These are phyloP conservation scores for Lupinus albus DNA, from an alignment of 306 rosid species.

Conservation along the genomic window DNA sequence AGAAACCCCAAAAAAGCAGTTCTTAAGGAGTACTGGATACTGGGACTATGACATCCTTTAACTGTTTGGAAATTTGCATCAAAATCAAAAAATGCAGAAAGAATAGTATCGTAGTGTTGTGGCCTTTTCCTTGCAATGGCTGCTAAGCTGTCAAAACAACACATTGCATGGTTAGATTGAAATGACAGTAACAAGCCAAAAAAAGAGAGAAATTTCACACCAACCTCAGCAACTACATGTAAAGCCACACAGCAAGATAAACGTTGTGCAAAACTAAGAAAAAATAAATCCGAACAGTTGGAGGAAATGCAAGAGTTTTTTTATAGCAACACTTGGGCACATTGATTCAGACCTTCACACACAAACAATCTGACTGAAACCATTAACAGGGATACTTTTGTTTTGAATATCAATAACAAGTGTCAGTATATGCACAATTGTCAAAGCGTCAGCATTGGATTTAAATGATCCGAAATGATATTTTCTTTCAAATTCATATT, in stretches of 20 bases:
- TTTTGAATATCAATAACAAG: conserved; percentile 5
- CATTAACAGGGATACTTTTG: background rate
- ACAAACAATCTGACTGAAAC: conserved; percentile 28
- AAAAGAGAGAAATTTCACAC: conserved; percentile 2
- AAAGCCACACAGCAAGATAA: conserved; percentile 30
- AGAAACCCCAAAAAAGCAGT: conserved; percentile 93
- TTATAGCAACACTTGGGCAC: conserved; percentile 11
- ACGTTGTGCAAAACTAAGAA: conserved; percentile 18
- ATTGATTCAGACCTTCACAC: conserved; percentile 18
- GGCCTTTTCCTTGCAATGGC: conserved; percentile 87
- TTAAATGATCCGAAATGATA: background rate
- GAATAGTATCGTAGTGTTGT: conserved; percentile 66
- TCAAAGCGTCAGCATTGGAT: background rate
- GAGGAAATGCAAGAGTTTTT: background rate
- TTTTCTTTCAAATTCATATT: conserved; percentile 29
- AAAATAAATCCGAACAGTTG: conserved; percentile 16
- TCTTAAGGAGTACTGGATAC: conserved; percentile 82
- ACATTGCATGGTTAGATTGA: conserved; percentile 40
- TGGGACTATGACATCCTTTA: conserved; percentile 79
- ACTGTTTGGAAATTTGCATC: conserved; percentile 64
- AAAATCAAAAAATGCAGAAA: conserved; percentile 76
- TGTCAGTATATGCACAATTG: conserved; percentile 6
- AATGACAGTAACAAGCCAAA: background rate
- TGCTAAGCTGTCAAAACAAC: conserved; percentile 71
- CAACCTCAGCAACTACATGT: conserved; percentile 34